Percentiles rank a stretch among this genome's conserved stretches.
These are phyloP conservation scores for Mimosa bimucronata DNA, from an alignment of 306 rosid species.

Conservation along the genomic window DNA sequence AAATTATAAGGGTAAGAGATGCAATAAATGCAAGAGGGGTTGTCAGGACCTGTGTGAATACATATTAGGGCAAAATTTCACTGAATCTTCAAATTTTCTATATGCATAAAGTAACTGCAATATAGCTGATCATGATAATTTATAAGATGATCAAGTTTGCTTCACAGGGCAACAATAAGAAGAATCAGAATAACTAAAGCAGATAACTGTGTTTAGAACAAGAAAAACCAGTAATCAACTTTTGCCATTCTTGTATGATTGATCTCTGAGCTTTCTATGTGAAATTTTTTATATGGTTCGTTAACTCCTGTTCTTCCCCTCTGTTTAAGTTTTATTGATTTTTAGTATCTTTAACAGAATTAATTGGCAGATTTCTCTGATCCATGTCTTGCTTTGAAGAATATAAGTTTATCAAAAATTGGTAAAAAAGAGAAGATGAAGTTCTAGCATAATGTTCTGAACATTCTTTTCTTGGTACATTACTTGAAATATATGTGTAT, in stretches of 20 bases:
- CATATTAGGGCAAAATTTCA: neutral
- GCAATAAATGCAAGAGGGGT: neutral
- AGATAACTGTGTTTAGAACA: slow-evolving; percentile 17
- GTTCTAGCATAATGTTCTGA: slow-evolving; percentile 22
- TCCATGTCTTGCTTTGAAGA: neutral
- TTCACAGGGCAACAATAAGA: neutral
- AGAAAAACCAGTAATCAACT: slow-evolving; percentile 6
- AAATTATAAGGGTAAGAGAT: neutral
- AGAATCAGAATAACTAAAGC: neutral
- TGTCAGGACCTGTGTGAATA: neutral
- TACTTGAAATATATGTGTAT: slow-evolving; percentile 16
- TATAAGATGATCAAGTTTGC: neutral
- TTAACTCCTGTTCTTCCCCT: neutral
- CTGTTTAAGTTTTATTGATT: neutral
- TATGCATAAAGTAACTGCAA: slow-evolving; percentile 1
- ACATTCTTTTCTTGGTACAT: slow-evolving; percentile 21
- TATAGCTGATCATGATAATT: neutral
- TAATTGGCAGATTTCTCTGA: neutral
- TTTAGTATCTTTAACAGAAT: neutral
- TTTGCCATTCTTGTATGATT: slow-evolving; percentile 25
- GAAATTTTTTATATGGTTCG: neutral
- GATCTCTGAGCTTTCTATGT: neutral
- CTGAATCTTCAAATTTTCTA: slow-evolving; percentile 14
- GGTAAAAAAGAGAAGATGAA: slow-evolving; percentile 30
- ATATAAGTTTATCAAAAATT: neutral